Evolutionary conservation across 116 monocot species (phyloP), one percentile per base, ranked within the genome.

Genomic region (Thalassia testudinum): DNA sequence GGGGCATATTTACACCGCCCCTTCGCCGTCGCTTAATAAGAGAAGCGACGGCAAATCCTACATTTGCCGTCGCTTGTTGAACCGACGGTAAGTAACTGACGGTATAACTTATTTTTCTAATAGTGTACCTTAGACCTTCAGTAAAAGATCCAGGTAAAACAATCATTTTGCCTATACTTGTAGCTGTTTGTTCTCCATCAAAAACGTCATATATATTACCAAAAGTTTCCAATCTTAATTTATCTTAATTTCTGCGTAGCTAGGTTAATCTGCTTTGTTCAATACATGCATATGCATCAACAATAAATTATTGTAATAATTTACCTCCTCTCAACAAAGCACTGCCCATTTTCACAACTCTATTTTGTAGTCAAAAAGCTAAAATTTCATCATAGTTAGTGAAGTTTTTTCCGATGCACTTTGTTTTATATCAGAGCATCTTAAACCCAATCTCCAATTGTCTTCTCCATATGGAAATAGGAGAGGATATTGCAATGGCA

Each of bases 81-180:
- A n/a, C n/a, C n/a, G n/a, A n/a, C n/a, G n/a, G n/a, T n/a, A n/a
- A n/a, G n/a, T n/a, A n/a, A n/a, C n/a, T n/a, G n/a, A n/a, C n/a
- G n/a, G n/a, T n/a, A n/a, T n/a, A n/a, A n/a, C n/a, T n/a, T n/a
- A n/a, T n/a, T n/a, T n/a, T n/a, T n/a, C n/a, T n/a, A n/a, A n/a
- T n/a, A n/a, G n/a, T 74, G 59, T 68, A 74, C 30, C 63, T 12
- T 19, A 42, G 42, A 15, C 63, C 42, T 15, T 42, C 27, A 13
- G 42, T 43, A 7, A 62, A 59, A 11, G 37, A 24, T 3, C 50
- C 37, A 7, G 64, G 47, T 13, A 64, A 25, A 6, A 71, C 38
- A 13, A 59, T 25, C 14, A 38, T 27, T 52, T 55, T 44, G 4
- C 45, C 45, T 5, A 45, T 45, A 7, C 15, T 13, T 5, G 2